Evolutionary conservation across 495 filamentous ascomycete genomes (phyloP).

Genomic region (Usnea hakonensis): DNA sequence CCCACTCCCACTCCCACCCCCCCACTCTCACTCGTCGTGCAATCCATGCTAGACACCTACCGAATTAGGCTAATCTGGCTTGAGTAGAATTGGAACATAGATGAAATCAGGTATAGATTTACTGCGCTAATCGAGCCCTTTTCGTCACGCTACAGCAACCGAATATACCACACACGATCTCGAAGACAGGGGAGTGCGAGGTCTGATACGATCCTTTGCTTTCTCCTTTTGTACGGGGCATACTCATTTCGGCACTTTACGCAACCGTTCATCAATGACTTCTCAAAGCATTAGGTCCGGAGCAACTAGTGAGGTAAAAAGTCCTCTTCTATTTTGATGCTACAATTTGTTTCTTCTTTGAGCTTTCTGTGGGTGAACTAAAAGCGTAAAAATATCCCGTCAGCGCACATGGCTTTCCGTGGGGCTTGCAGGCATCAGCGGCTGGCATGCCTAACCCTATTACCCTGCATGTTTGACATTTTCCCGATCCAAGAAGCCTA

Average conservation of each 20-base stretch:
- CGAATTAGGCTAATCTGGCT: background rate
- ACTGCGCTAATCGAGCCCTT: conserved; percentile 10
- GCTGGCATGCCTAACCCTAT: background rate
- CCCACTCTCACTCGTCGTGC: no score
- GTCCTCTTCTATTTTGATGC: background rate
- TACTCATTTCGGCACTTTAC: background rate
- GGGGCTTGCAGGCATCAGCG: conserved; percentile 10
- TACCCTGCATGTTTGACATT: conserved; percentile 2
- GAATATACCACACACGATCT: background rate
- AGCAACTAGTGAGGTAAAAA: background rate
- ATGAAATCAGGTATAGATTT: conserved; percentile 12
- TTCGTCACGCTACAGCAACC: background rate
- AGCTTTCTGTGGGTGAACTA: conserved; percentile 2
- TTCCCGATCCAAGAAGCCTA: background rate
- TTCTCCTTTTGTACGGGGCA: background rate
- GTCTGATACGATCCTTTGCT: background rate
- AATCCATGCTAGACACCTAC: background rate
- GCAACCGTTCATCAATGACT: background rate
- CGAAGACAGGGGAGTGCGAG: conserved; percentile 1
- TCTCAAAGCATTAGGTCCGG: background rate
- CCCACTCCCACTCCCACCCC: no score
- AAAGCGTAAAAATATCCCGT: conserved; percentile 3
- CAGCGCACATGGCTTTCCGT: conserved; percentile 11
- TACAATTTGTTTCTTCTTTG: background rate
- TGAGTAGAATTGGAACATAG: no score